Evolutionary conservation across 2,329 filamentous ascomycete species (phyloP), one percentile per base, ranked within the genome.

Genomic region (Aspergillus persii): DNA sequence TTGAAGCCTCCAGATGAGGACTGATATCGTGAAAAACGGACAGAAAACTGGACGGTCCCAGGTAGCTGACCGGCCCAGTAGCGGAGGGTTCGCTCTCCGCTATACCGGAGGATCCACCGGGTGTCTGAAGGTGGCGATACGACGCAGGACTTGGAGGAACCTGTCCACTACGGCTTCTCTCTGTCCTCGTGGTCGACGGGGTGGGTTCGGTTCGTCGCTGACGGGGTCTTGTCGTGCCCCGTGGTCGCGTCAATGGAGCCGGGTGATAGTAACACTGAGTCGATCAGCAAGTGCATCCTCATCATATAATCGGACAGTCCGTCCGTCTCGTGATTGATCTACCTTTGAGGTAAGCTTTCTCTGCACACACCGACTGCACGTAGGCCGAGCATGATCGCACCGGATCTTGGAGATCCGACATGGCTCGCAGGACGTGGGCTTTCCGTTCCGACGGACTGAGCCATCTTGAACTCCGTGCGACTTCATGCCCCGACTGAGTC

Each of bases 231-330:
- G 31, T 18, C 27, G 51, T 27, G 8, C 29, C 15, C 7, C 36
- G 36, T 41, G 36, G 36, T 54, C 52, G 18, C 3, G 57, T 55
- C 26, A 58, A 58, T 4, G 57, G 57, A 12, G 57, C 57, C 1
- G 57, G 57, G 26, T 58, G 57, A 23, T 58, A 58, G 27, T 27
- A 58, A n/a, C 57, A 58, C 52, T 58, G 3, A 18, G 23, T n/a
- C n/a, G 23, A 29, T 57, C 29, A 57, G 55, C 27, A 2, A 23
- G n/a, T 9, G 2, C 4, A 18, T 36, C 18, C 11, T 15, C 18
- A 23, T 23, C 18, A 23, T 23, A 23, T 23, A 23, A 23, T 23
- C 18, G 18, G 18, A 23, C 18, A 23, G 18, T 23, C 18, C 18
- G 18, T 23, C 18, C 18, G 18, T 23, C 18, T 2, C 18, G 18